Evolutionary conservation across 1,139 yeast genomes (phyloP), one percentile per base, ranked within the genome.

Genomic region (Geotrichum restrictum): DNA sequence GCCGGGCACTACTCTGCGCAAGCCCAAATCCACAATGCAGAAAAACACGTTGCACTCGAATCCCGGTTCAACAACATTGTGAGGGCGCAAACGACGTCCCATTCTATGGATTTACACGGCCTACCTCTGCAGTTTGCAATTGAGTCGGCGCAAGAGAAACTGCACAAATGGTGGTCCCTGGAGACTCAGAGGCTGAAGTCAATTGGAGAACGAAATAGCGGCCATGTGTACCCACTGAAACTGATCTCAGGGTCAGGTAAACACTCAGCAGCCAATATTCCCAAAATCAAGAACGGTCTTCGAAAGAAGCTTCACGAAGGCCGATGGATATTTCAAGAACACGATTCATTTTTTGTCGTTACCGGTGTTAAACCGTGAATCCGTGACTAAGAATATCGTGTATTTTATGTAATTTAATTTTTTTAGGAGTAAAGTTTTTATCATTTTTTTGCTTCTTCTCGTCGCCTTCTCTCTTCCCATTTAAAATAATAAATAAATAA

Each of bases 191-290:
- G 49, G 8, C 14, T 43, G 29, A 13, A 44, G 21, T 36, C 22
- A 16, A 4, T 32, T 3, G 43, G 43, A 16, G 21, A 21, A 3
- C 22, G 45, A 10, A n/a, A 38, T 18, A 41, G 37, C 2, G 16
- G 21, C 11, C 29, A 24, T 24, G 41, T 40, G 18, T 48, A 45
- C 4, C 59, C 60, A n/a, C 49, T 66, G 8, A 59, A 55, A 36
- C 53, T 67, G n/a, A 60, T 67, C 37, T 65, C 70, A 0, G 70
- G 70, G 2, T 60, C 67, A 0, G 70, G 70, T 10, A 51, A 54
- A 2, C 70, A 67, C 49, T 62, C 67, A 24, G 56, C 49, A n/a
- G 63, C 57, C 6, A 66, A 66, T 6, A 58, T 65, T 5, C 69
- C 70, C 4, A 60, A 59, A 39, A 62, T 65, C 49, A 67, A 66